Evolutionary conservation across 192 early-diverging fungal genomes (phyloP).

Genomic region (Umbelopsis sp.): DNA sequence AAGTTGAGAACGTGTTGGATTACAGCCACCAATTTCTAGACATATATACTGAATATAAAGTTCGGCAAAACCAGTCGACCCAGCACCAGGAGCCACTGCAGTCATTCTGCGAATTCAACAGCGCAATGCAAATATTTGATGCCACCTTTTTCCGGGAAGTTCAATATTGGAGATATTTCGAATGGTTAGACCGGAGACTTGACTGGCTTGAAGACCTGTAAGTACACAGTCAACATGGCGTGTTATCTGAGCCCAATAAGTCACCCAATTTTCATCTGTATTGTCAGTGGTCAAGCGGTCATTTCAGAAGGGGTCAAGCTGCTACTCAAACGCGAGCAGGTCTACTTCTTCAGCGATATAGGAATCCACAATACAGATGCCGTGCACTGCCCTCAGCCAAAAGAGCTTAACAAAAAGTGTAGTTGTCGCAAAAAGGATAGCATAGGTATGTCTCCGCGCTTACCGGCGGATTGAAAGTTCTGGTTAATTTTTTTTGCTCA

Average conservation of each 20-base stretch:
- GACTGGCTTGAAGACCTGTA: not conserved
- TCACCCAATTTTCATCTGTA: not conserved
- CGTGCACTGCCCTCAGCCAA: conserved; percentile 2
- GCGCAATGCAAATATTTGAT: not conserved
- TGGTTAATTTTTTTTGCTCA: too few species aligned
- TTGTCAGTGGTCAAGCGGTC: not conserved
- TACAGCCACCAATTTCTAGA: not conserved
- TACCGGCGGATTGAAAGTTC: too few species aligned
- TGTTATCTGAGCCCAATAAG: not conserved
- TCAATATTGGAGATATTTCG: not conserved
- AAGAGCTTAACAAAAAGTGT: not conserved
- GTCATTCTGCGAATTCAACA: not conserved
- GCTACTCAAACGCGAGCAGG: not conserved
- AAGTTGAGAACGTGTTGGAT: not conserved
- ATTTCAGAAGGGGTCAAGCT: not conserved
- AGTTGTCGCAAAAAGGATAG: not conserved
- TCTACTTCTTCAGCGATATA: not conserved
- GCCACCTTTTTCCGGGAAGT: not conserved
- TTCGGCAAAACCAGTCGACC: not conserved
- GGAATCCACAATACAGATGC: not conserved
- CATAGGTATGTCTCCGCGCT: not conserved
- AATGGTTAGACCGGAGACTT: not conserved
- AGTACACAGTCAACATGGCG: not conserved
- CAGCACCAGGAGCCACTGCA: not conserved
- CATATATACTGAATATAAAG: not conserved